Base-by-base conservation (phyloP, 768 basidiomycete species). In the Cyathus striatus region DNA sequence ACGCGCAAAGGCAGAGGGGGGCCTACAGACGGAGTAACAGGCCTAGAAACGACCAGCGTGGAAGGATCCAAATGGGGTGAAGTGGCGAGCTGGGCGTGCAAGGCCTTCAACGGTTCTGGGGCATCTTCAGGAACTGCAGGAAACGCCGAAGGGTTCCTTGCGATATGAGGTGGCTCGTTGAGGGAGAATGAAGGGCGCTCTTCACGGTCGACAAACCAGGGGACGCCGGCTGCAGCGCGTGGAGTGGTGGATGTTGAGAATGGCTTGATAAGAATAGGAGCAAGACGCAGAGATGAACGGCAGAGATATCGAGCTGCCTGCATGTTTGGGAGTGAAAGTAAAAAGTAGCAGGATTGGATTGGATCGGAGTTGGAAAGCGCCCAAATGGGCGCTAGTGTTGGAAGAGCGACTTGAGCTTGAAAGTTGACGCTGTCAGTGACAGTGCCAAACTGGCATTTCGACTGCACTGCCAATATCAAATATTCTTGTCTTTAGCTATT, bases 51-150 rank as follows among this genome's bases (percentile, higher is more conserved):
- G 12, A 73, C 57, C 23, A 90, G 61, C 0, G 70, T 69, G 1
- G 75, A 69, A 0, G 70, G 68, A 16, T 91, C 89, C 7, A 91
- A 69, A 60, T 81, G 78, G 0, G 89, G 90, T 0, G 85, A 86
- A 44, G 65, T 57, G 6, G 66, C 46, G 17, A 91, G 69, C 17
- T 77, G 65, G 0, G 70, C 56, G 49, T 86, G 81, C 23, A 90
- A 74, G 5, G 68, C 62, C 45, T 67, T 75, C 25, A 87, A 57
- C 0, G 70, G 60, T 3, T 59, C 48, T 2, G 88, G 83, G 0
- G 79, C 65, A 48, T 75, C 67, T 2, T 64, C 50, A 4, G 87
- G 86, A 1, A 80, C 55, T 1, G 74, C 57, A 13, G 66, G 63
- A 6, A 62, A 51, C 37, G 45, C 42, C 23, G 44, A 14, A 44